Evolutionary conservation across 1,284 basidiomycete genomes (phyloP).

Genomic region (Fomitiporia mediterranea): DNA sequence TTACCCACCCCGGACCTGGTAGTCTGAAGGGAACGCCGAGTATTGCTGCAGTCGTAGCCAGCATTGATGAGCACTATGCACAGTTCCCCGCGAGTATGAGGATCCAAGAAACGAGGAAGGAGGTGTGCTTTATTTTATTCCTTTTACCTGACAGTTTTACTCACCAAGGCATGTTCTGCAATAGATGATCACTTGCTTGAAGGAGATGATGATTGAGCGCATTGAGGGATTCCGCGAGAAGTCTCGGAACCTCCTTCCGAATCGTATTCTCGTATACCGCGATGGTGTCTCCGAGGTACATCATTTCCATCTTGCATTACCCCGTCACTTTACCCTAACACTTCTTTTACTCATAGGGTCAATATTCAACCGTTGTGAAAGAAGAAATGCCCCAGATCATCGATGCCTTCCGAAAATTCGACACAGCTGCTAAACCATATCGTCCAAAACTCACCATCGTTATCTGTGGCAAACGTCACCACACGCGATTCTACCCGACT

Average conservation of each 20-base stretch:
- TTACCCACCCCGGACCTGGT: constrained; percentile 72
- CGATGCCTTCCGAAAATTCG: constrained; percentile 52
- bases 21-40: constrained; percentile 67
- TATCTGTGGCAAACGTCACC: constrained; percentile 79
- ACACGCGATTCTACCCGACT: constrained; percentile 78
- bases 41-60: constrained; percentile 77
- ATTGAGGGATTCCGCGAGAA: constrained; percentile 46
- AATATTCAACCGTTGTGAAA: constrained; percentile 60
- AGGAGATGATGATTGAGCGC: constrained; percentile 65
- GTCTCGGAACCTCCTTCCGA: constrained; percentile 46
- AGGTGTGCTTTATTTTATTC: constrained; percentile 41
- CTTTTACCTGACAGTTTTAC: neutral
- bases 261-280: constrained; percentile 67
- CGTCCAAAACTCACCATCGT: constrained; percentile 69
- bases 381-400: constrained; percentile 66
- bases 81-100: constrained; percentile 71
- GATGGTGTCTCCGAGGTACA: constrained; percentile 73
- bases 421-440: constrained; percentile 44
- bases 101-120: constrained; percentile 69
- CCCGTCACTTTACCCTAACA: constrained; percentile 5
- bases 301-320: neutral
- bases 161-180: neutral
- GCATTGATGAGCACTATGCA: constrained; percentile 53
- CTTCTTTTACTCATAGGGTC: constrained; percentile 44
- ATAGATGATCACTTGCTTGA: constrained; percentile 68